phyloP scores from a whole-genome alignment of 495 filamentous ascomycete species.

The Penicillium paxilli region DNA sequence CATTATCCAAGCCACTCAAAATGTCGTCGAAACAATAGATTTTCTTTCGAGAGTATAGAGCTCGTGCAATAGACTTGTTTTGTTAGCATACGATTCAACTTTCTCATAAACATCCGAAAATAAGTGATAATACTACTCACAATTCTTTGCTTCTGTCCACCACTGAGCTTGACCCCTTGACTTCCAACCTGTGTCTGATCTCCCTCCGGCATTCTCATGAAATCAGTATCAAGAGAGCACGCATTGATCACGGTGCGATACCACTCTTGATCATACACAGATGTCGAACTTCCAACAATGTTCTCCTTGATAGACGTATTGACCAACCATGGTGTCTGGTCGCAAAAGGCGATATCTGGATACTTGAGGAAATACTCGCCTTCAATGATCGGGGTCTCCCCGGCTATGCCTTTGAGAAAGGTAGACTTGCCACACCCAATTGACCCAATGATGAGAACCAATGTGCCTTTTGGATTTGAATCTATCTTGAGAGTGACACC shows the following conservation, averaged over 20 bases:
- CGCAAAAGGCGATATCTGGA: conserved; percentile 37
- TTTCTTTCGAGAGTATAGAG: conserved; percentile 42
- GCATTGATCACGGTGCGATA: conserved; percentile 30
- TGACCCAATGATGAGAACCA: conserved; percentile 37
- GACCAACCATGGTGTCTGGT: conserved; percentile 41
- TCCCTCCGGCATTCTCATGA: conserved; percentile 44
- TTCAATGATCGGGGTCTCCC: conserved; percentile 15
- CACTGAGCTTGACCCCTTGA: conserved; percentile 76
- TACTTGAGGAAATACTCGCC: conserved; percentile 15
- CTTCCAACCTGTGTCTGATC: conserved; percentile 79
- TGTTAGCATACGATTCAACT: background rate
- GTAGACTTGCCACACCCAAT: conserved; percentile 45
- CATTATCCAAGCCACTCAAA: conserved; percentile 50
- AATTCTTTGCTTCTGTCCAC: conserved; percentile 73
- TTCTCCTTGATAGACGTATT: conserved; percentile 44
- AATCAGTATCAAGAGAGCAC: conserved; percentile 28
- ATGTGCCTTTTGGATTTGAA: conserved; percentile 1
- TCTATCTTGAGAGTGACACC: conserved; percentile 10
- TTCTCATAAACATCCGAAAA: background rate
- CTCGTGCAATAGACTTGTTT: conserved; percentile 38
- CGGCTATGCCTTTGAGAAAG: conserved; percentile 30
- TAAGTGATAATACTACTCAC: background rate
- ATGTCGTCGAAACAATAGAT: conserved; percentile 50
- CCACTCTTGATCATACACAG: conserved; percentile 24
- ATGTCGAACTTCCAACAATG: conserved; percentile 18